A percentile compares a stretch with the other conserved stretches of the same genome.
These are phyloP conservation scores for Retiboletus flavoniger DNA, from an alignment of 1,284 basidiomycete genomes.

Conservation along the genomic window DNA sequence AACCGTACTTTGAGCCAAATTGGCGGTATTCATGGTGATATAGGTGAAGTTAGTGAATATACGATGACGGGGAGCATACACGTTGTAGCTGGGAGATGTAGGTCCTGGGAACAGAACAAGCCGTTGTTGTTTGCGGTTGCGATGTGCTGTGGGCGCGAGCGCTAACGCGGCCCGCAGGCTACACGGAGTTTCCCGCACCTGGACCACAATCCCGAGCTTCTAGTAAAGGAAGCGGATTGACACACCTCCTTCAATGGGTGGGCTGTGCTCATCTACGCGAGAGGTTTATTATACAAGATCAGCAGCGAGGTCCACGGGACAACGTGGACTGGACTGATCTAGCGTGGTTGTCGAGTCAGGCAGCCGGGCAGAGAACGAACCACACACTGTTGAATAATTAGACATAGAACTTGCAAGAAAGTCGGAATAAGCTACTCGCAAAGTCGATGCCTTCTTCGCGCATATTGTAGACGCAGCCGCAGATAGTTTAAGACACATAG, in stretches of 20 bases:
- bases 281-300: not conserved
- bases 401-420: not conserved
- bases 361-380: not conserved
- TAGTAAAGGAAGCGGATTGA: not conserved
- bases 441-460: too few relatives aligned
- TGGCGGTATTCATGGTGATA: conserved; percentile 3
- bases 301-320: not conserved
- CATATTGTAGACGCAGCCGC: too few relatives aligned
- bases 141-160: conserved; percentile 19
- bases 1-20: not conserved
- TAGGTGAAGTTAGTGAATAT: not conserved
- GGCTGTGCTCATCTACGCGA: not conserved
- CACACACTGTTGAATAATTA: not conserved
- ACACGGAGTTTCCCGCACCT: conserved; percentile 1
- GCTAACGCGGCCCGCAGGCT: not conserved
- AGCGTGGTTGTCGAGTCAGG: not conserved
- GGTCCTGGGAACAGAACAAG: conserved; percentile 10
- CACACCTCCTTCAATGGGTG: not conserved
- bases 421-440: too few relatives aligned
- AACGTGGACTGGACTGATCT: not conserved
- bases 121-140: conserved; percentile 18
- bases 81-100: not conserved
- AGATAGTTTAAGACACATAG: too few relatives aligned
- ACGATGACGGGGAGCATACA: not conserved
- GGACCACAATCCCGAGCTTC: not conserved